Evolutionary conservation across 1,284 basidiomycete genomes (phyloP).

Genomic region (Somion occarium): DNA sequence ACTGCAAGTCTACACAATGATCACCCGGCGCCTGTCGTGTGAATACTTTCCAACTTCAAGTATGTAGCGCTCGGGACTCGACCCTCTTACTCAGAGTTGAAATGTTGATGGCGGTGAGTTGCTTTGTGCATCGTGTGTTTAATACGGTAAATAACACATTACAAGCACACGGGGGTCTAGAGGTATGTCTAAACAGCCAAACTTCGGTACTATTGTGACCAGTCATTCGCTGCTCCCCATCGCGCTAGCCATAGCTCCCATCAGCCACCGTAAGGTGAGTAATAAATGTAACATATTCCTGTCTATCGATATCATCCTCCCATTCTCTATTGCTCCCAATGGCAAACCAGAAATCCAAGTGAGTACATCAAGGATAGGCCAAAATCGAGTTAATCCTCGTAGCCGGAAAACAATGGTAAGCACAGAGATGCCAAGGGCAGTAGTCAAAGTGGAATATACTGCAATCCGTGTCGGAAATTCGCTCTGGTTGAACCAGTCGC

Average conservation of each 20-base stretch:
- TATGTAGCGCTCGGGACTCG: no score
- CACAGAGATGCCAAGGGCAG: conserved; percentile 14
- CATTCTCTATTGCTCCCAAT: conserved; percentile 23
- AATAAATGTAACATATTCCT: conserved; percentile 22
- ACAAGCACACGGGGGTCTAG: no score
- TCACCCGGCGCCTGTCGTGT: no score
- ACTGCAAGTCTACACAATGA: no score
- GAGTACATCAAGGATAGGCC: conserved; percentile 24
- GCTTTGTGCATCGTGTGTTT: no score
- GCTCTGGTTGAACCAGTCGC: conserved; percentile 18
- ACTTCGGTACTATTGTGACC: no score
- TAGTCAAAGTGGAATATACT: conserved; percentile 17
- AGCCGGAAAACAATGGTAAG: conserved; percentile 16
- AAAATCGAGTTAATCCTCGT: conserved; percentile 10
- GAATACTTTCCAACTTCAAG: no score
- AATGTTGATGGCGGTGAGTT: no score
- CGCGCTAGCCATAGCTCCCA: conserved; percentile 25
- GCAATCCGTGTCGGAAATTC: conserved; percentile 19
- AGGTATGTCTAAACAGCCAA: no score
- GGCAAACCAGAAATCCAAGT: conserved; percentile 21
- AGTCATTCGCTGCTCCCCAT: conserved; percentile 17
- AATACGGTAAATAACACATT: no score
- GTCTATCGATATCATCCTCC: conserved; percentile 20
- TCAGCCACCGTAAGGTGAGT: conserved; percentile 25
- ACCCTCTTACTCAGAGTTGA: no score